Conservation (phyloP, 2,329 filamentous ascomycete species). For the Mycocentrospora acerina region DNA sequence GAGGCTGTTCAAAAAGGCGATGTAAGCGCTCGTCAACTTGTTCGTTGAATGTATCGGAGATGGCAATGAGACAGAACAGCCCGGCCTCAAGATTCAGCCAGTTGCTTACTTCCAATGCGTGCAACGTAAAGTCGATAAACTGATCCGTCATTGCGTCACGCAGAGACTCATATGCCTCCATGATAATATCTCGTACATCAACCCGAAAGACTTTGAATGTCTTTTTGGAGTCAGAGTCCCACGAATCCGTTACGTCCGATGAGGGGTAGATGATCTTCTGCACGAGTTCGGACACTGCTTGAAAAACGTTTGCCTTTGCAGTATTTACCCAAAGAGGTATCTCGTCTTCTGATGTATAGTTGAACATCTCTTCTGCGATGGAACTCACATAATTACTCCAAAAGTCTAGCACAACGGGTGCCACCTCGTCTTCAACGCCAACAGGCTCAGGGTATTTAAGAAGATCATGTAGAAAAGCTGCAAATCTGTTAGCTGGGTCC, state of each 20-base stretch:
- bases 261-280: constrained; percentile 70
- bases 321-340: constrained; percentile 57
- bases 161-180: constrained; percentile 65
- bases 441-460: constrained; percentile 67
- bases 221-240: constrained; percentile 69
- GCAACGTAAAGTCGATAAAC: constrained; percentile 48
- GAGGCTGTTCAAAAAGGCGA: constrained; percentile 64
- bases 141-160: constrained; percentile 49
- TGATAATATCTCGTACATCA: constrained; percentile 76
- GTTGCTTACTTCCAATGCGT: constrained; percentile 42
- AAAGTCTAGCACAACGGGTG: constrained; percentile 74
- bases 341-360: constrained; percentile 38
- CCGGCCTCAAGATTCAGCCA: constrained; percentile 56
- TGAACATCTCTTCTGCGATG: constrained; percentile 56
- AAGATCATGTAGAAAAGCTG: constrained; percentile 61
- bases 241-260: constrained; percentile 57
- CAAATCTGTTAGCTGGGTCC: constrained; percentile 8
- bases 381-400: constrained; percentile 77
- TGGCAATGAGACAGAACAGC: constrained; percentile 63
- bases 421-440: constrained; percentile 72
- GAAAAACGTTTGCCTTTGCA: constrained; percentile 61
- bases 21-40: constrained; percentile 60
- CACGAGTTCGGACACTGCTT: constrained; percentile 67
- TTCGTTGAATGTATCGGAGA: constrained; percentile 66
- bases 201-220: constrained; percentile 72